Percentiles rank a stretch among this genome's conserved stretches.
Evolutionary conservation across 2,329 filamentous ascomycete genomes (phyloP).

Genomic region (Xylaria sp.): DNA sequence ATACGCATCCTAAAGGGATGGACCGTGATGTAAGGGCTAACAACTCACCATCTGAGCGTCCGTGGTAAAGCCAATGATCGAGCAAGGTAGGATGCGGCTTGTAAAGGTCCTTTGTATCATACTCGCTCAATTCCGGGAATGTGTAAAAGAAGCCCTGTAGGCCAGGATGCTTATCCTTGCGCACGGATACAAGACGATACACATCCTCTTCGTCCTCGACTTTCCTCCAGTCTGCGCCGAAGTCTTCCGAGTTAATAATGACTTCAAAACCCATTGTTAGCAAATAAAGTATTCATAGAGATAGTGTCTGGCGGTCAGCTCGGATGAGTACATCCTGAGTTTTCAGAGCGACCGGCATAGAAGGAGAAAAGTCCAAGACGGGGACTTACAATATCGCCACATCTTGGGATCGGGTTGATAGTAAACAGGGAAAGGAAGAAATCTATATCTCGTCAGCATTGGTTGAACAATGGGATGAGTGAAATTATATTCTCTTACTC

Average conservation of each 20-base stretch:
- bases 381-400: constrained; percentile 48
- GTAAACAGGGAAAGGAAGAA: constrained; percentile 43
- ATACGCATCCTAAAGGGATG: not conserved
- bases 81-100: constrained; percentile 46
- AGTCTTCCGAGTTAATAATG: constrained; percentile 47
- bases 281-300: not conserved
- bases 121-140: constrained; percentile 45
- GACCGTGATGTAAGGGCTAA: not conserved
- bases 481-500: constrained; percentile 41
- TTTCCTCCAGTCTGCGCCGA: constrained; percentile 50
- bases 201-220: constrained; percentile 41
- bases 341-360: too few relatives aligned
- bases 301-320: too few relatives aligned
- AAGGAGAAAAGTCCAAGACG: too few relatives aligned
- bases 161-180: constrained; percentile 45
- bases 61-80: constrained; percentile 46
- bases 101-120: constrained; percentile 53
- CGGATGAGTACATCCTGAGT: too few relatives aligned
- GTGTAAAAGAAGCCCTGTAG: constrained; percentile 40
- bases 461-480: not conserved
- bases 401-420: constrained; percentile 41
- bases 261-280: constrained; percentile 31
- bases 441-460: constrained; percentile 37
- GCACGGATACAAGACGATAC: constrained; percentile 48
- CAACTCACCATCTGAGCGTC: constrained; percentile 46